Conservation (phyloP, 495 filamentous ascomycete species). For the Xylaria longipes region DNA sequence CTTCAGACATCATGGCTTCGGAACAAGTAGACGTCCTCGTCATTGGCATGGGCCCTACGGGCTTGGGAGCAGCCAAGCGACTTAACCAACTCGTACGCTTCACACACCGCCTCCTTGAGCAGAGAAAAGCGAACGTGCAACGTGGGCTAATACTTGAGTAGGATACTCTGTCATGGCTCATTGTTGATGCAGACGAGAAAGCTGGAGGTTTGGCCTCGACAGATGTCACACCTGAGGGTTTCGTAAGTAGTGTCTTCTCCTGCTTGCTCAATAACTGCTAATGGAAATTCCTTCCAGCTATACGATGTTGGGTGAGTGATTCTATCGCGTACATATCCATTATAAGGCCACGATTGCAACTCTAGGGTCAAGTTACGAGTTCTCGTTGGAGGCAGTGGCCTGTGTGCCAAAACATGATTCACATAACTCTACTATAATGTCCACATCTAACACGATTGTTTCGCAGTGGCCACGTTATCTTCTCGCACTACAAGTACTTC, state of each 20-base stretch:
- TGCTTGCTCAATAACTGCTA: slow-evolving; percentile 15
- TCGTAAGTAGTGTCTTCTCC: slow-evolving; percentile 69
- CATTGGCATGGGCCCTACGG: slow-evolving; percentile 97
- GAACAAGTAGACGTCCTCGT: slow-evolving; percentile 86
- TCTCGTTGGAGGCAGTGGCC: background rate
- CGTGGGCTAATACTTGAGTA: slow-evolving; percentile 48
- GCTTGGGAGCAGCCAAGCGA: slow-evolving; percentile 95
- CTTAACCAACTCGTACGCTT: slow-evolving; percentile 87
- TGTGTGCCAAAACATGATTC: background rate
- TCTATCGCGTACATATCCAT: background rate
- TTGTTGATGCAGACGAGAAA: slow-evolving; percentile 90
- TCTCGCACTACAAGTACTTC: slow-evolving; percentile 99
- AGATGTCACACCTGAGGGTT: slow-evolving; percentile 94
- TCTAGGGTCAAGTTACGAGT: background rate
- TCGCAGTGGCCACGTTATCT: slow-evolving; percentile 87
- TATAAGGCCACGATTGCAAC: background rate
- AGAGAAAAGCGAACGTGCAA: slow-evolving; percentile 22
- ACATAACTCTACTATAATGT: background rate
- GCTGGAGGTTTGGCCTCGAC: slow-evolving; percentile 97
- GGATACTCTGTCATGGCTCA: slow-evolving; percentile 93
- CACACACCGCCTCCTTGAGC: slow-evolving; percentile 34
- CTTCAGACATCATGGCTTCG: slow-evolving; percentile 29
- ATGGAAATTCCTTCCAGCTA: slow-evolving; percentile 63
- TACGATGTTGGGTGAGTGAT: slow-evolving; percentile 82
- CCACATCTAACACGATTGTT: slow-evolving; percentile 7